A percentile compares a stretch with the other conserved stretches of the same genome.
Evolutionary conservation across 192 early-diverging fungal species (phyloP).

Genomic region (Rhizophagus prolifer): DNA sequence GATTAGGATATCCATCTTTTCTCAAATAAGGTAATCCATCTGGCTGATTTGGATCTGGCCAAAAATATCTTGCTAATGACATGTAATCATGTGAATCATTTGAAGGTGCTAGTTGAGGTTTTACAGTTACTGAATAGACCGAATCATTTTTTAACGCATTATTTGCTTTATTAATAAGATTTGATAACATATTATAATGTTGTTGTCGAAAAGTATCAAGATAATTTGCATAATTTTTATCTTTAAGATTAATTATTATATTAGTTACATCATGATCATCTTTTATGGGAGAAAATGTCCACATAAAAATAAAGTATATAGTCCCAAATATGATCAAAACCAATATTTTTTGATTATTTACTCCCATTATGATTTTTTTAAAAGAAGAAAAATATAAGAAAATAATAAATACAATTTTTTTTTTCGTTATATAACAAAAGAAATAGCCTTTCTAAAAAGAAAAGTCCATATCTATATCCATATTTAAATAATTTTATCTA

Average conservation of each 20-base stretch:
- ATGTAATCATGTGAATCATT: constrained; percentile 57
- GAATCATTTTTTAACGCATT: constrained; percentile 33
- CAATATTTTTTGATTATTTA: not conserved
- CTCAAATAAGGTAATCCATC: constrained; percentile 52
- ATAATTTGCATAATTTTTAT: not conserved
- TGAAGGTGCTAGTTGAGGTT: constrained; percentile 47
- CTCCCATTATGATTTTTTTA: not conserved
- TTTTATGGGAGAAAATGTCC: not conserved
- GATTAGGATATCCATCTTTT: constrained; percentile 51
- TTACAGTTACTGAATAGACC: constrained; percentile 55
- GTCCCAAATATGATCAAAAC: not conserved
- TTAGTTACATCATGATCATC: not conserved
- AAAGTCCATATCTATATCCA: too few species aligned
- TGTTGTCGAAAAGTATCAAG: not conserved
- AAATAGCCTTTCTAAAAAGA: too few species aligned
- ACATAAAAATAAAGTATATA: not conserved
- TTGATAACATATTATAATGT: constrained; percentile 8
- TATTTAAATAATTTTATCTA: too few species aligned
- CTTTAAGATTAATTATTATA: not conserved
- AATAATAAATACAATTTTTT: too few species aligned
- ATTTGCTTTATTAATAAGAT: constrained; percentile 22
- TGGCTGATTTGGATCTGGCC: constrained; percentile 43
- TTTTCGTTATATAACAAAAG: too few species aligned
- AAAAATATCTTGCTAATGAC: constrained; percentile 58
- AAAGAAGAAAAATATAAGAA: too few species aligned